Base-by-base conservation (phyloP, 805 yeast genomes). In the Suhomyces kilbournensis region DNA sequence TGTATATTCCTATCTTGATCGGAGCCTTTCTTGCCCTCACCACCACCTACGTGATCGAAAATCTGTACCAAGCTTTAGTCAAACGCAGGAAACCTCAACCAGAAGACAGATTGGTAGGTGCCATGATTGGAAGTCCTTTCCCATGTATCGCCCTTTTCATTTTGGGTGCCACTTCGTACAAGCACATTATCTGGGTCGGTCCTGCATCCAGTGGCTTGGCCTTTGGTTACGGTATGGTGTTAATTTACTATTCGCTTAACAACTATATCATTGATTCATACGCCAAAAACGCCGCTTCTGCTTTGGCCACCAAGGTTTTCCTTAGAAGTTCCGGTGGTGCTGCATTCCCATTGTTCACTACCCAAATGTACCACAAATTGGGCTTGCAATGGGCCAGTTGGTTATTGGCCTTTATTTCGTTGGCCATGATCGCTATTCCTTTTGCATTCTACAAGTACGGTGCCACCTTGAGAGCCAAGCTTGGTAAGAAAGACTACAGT, bases 251-350 rank as follows among this genome's bases (percentile, higher is more conserved):
- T 63, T 79, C 84, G 1, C 66, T 80, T 55, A 81, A 88, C 72
- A 88, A 88, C 71, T 90, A 92, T 64, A 92, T 91, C 69, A 89
- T 91, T 65, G 97, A 91, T 70, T 87, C 96, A 39, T 90, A 91
- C 70, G 86, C 90, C 49, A 83, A 86, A 63, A 86, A 79, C 63
- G 92, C 93, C 4, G 90, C 94, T 7, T 78, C 85, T 53, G 94
- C 94, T 0, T 75, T 88, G 59, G 93, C 93, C 14, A 86, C 93
- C 4, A 88, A 88, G 65, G 93, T 87, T 28, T 87, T 88, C 62
- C 73, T 88, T 60, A 80, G 96, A 76, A 79, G 86, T 60, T 87
- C 90, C 19, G 92, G 91, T 62, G 96, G 94, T 74, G 93, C 91
- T 25, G 93, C 91, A 0, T 86, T 88, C 79, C 92, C 93, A 54